Percentiles rank a stretch among this genome's conserved stretches.
These are phyloP conservation scores for Dictyostelium capitatum DNA, from an alignment of 78 protist genomes.

Conservation along the genomic window DNA sequence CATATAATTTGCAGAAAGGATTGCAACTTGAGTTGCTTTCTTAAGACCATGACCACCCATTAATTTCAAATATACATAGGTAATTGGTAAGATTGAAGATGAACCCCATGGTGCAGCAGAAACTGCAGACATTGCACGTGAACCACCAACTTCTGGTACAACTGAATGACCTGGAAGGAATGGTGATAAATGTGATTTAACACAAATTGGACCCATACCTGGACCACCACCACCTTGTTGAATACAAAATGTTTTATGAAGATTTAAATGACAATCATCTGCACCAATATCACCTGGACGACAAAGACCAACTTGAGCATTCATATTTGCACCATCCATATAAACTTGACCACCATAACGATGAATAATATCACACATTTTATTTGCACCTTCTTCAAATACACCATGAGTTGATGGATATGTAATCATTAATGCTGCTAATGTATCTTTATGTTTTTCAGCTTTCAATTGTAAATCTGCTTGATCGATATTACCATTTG, in stretches of 20 bases:
- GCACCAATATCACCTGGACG: conserved; percentile 98
- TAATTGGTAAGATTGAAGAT: conserved; percentile 95
- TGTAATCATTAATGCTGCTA: conserved; percentile 96
- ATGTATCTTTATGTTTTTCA: conserved; percentile 90
- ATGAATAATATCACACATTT: conserved; percentile 92
- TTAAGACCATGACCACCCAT: conserved; percentile 94
- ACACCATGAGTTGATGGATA: conserved; percentile 99
- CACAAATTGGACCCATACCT: conserved; percentile 99
- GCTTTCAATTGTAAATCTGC: conserved; percentile 86
- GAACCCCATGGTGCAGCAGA: conserved; percentile 96
- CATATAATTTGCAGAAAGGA: conserved; percentile 99
- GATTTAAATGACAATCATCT: conserved; percentile 98
- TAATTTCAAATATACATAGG: conserved; percentile 94
- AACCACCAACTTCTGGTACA: conserved; percentile 73
- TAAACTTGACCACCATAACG: conserved; percentile 97
- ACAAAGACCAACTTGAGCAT: conserved; percentile 97
- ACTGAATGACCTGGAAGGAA: conserved; percentile 91
- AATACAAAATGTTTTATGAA: conserved; percentile 99
- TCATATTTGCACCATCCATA: conserved; percentile 99
- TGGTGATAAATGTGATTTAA: conserved; percentile 88
- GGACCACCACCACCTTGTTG: conserved; percentile 99
- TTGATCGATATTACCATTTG: conserved; percentile 93
- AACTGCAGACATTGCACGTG: conserved; percentile 88
- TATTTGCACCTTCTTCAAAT: conserved; percentile 93
- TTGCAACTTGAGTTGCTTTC: conserved; percentile 93